Conservation (phyloP, 1,284 basidiomycete genomes). For the Albatrellus sp. region DNA sequence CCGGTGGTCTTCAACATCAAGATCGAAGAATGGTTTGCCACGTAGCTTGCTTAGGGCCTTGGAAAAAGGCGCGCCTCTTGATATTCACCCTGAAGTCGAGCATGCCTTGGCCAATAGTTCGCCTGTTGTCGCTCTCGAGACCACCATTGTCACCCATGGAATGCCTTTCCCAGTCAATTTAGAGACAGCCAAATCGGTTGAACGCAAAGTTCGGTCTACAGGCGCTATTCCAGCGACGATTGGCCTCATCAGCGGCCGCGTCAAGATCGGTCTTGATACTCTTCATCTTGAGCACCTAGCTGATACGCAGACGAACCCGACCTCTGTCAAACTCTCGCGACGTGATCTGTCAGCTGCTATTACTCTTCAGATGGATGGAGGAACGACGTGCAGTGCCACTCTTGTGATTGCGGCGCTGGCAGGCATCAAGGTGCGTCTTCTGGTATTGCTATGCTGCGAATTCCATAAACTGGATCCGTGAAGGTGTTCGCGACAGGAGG, state of each 20-base stretch:
- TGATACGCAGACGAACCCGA: constrained; percentile 32
- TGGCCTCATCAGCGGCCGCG: constrained; percentile 70
- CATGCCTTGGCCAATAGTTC: constrained; percentile 51
- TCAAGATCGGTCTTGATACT: constrained; percentile 74
- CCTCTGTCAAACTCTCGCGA: constrained; percentile 69
- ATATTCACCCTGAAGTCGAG: constrained; percentile 69
- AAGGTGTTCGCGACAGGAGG: constrained; percentile 77
- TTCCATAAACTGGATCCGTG: neutral
- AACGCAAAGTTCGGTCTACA: constrained; percentile 65
- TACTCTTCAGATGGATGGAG: constrained; percentile 62
- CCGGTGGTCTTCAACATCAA: constrained; percentile 6
- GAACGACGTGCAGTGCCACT: constrained; percentile 87
- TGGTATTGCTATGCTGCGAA: neutral
- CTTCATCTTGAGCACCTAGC: constrained; percentile 66
- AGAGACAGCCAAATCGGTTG: constrained; percentile 62
- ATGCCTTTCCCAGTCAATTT: constrained; percentile 75
- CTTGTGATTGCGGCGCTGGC: constrained; percentile 71
- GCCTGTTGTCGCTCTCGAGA: constrained; percentile 71
- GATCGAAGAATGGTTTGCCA: constrained; percentile 6
- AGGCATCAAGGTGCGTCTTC: constrained; percentile 57
- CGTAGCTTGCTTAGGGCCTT: constrained; percentile 11
- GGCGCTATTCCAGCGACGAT: constrained; percentile 87
- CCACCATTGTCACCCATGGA: constrained; percentile 88
- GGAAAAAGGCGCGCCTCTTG: constrained; percentile 25
- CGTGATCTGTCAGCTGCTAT: constrained; percentile 79